phyloP scores from a whole-genome alignment of 495 filamentous ascomycete species.

The Astrocystis sublimbata region DNA sequence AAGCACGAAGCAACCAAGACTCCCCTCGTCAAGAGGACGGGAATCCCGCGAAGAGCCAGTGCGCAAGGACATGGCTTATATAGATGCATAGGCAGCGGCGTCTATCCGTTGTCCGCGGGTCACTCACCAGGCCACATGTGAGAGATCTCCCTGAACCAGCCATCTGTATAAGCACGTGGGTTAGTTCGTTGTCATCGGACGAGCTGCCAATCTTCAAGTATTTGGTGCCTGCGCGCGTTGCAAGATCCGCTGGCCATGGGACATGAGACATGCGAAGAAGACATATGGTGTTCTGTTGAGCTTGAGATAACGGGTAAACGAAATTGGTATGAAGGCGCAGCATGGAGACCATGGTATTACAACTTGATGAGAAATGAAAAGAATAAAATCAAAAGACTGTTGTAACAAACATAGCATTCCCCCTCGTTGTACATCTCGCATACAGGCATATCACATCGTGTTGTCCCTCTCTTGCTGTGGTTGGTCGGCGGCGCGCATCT shows the following conservation, averaged over 20 bases:
- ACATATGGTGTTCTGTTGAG: not conserved
- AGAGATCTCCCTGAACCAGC: constrained; percentile 98
- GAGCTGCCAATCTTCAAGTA: not conserved
- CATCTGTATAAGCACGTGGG: constrained; percentile 62
- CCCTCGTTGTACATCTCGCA: not conserved
- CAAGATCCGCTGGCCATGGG: not conserved
- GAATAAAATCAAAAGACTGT: not conserved
- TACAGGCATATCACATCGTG: not conserved
- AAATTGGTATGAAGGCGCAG: not conserved
- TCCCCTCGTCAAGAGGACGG: not conserved
- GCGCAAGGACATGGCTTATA: not conserved
- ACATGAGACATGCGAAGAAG: not conserved
- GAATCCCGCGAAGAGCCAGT: not conserved
- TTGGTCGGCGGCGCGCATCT: not conserved
- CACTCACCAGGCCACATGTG: constrained; percentile 87
- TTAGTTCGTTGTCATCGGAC: constrained; percentile 2
- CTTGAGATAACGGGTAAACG: not conserved
- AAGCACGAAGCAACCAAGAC: not conserved
- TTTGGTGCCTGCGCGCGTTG: not conserved
- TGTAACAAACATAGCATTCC: not conserved
- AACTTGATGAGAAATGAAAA: not conserved
- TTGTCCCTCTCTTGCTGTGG: no score
- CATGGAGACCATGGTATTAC: not conserved
- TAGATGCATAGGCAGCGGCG: not conserved
- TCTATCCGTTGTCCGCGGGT: not conserved